Evolutionary conservation across 345 rosid species (phyloP), one percentile per base, ranked within the genome.

Genomic region (Fremontodendron californicum): DNA sequence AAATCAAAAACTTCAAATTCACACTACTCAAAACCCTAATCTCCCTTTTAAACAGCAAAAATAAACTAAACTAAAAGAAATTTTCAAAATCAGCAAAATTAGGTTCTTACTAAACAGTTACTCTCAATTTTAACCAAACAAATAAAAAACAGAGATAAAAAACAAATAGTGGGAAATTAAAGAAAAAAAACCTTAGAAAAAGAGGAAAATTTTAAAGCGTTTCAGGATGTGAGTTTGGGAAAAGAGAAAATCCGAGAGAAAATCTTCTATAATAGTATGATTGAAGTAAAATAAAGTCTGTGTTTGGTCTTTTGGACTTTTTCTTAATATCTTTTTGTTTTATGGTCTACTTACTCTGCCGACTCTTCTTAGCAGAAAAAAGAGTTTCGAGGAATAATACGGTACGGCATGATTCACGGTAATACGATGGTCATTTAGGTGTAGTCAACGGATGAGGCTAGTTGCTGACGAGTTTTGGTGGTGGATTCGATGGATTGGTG

Each of bases 341-440:
- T n/a, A 13, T n/a, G 61, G 75, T 72, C 75, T 72, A 52, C 29
- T 33, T 72, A 52, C 29, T 33, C 48, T 54, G 75, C 63, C 75
- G 63, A 72, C 75, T 72, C 25, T 9, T 58, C 19, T n/a, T 2
- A 58, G 45, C 40, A 9, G 43, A 43, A 33, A 68, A 23, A 25
- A 43, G 63, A n/a, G 48, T 6, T 35, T 12, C 5, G 19, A 23
- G 48, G 2, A 35, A 37, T 11, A 31, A 37, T 72, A 33, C 0
- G 0, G 2, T 72, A 54, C 75, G 11, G 12, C 63, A 33, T 2
- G 46, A 8, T 5, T 19, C 33, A 52, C 62, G 19, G 19, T 1
- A 52, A 72, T 0, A 0, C 10, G 29, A 31, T 21, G 31, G 62
- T 35, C 1, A 10, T 51, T 18, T 16, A 4, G 9, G 10, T 31